Evolutionary conservation across 1,284 basidiomycete species (phyloP).

Genomic region (Golubevia sp.): DNA sequence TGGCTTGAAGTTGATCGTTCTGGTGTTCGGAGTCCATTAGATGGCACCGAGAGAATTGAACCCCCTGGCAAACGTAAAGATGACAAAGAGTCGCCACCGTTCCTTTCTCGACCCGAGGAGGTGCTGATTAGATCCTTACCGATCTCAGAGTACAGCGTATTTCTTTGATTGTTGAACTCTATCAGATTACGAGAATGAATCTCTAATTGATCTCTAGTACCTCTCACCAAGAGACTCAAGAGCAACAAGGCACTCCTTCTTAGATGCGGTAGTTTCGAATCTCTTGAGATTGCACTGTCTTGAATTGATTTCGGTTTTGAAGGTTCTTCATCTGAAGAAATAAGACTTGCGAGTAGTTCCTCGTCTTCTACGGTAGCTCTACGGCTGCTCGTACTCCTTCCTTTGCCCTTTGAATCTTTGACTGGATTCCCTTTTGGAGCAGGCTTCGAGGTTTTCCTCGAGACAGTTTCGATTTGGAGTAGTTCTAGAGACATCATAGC

Average conservation of each 20-base stretch:
- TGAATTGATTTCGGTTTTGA: background rate
- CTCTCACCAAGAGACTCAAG: constrained; percentile 32
- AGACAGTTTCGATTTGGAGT: constrained; percentile 31
- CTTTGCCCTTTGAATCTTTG: no score
- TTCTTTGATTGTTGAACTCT: constrained; percentile 1
- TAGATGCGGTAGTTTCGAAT: constrained; percentile 43
- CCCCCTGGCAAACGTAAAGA: constrained; percentile 37
- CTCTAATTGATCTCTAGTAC: constrained; percentile 31
- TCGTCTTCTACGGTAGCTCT: constrained; percentile 4
- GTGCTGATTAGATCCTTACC: background rate
- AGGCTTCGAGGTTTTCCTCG: constrained; percentile 8
- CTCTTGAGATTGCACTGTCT: constrained; percentile 8
- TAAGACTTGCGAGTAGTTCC: background rate
- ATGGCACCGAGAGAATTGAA: constrained; percentile 17
- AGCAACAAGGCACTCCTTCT: constrained; percentile 47
- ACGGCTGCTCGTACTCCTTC: no score
- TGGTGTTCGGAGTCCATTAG: background rate
- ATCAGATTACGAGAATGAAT: background rate
- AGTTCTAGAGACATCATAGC: constrained; percentile 36
- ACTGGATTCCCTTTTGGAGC: background rate
- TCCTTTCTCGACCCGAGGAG: background rate
- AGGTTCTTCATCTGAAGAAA: background rate
- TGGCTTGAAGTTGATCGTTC: background rate
- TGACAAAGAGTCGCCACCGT: constrained; percentile 4
- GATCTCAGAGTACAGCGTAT: no score